These are phyloP conservation scores for Populus euphratica DNA, from an alignment of 345 rosid species.

Conservation along the genomic window DNA sequence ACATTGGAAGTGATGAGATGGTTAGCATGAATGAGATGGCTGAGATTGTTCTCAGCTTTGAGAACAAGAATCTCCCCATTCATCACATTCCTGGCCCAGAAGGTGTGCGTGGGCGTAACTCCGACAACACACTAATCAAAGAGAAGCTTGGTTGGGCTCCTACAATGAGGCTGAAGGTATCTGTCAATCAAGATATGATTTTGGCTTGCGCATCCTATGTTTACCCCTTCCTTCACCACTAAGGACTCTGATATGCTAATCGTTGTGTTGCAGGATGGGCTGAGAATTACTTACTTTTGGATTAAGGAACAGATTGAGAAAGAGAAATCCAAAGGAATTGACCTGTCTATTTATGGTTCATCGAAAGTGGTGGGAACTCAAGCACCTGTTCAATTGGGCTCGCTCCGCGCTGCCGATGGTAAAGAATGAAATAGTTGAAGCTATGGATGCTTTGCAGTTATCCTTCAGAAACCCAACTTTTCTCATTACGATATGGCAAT, in stretches of 20 bases:
- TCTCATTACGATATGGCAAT: constrained; percentile 10
- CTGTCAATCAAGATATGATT: neutral
- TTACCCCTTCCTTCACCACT: neutral
- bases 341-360: constrained; percentile 72
- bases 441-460: neutral
- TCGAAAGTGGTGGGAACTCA: constrained; percentile 99
- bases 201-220: neutral
- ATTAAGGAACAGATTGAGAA: constrained; percentile 92
- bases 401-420: constrained; percentile 91
- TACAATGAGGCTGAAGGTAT: constrained; percentile 88
- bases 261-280: constrained; percentile 61
- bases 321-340: constrained; percentile 77
- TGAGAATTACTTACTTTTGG: constrained; percentile 93
- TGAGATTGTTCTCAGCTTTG: constrained; percentile 89
- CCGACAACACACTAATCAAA: constrained; percentile 90
- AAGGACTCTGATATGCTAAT: neutral
- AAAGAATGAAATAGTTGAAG: constrained; percentile 52
- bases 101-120: constrained; percentile 98
- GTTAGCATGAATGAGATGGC: constrained; percentile 99
- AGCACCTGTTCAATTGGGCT: constrained; percentile 93
- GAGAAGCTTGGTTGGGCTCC: constrained; percentile 99
- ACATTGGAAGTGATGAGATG: constrained; percentile 99
- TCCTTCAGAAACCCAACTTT: constrained; percentile 15
- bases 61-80: constrained; percentile 77
- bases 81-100: constrained; percentile 99